Conservation (phyloP, 306 rosid species). For the apple (Malus domestica) region ASM211411v1 NC_041801.1:6396501-6397000, state of each 20-base stretch:
- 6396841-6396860: not conserved
- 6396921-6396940: not conserved
- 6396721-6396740: not conserved
- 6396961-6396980: not conserved
- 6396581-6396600: not conserved
- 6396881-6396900: not conserved
- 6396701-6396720: conserved; percentile 26
- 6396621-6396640: conserved; percentile 33
- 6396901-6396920: not conserved
- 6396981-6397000: not conserved
- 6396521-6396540: not conserved
- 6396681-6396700: conserved; percentile 31
- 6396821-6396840: not conserved
- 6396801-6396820: not conserved
- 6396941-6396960: not conserved
- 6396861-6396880: not conserved
- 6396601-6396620: conserved; percentile 23
- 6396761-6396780: not conserved
- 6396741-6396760: not conserved
- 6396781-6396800: not conserved
- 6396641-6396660: conserved; percentile 24
- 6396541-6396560: conserved; percentile 14
- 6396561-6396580: not conserved
- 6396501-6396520: conserved; percentile 28
- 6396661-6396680: conserved; percentile 29